These are phyloP conservation scores for Monosporascus sp. DNA, from an alignment of 2,329 filamentous ascomycete species.

Conservation along the genomic window DNA sequence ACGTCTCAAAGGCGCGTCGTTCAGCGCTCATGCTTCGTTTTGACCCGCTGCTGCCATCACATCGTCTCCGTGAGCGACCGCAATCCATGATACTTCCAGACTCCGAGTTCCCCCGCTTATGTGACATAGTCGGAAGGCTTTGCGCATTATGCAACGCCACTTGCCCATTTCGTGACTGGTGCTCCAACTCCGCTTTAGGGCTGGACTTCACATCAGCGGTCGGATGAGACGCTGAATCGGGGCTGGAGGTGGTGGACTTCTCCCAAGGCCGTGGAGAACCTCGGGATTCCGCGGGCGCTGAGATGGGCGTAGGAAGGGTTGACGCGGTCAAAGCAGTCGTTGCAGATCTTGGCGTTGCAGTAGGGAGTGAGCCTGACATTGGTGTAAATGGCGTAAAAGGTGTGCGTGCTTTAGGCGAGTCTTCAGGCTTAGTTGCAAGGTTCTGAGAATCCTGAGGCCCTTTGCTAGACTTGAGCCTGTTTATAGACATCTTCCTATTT, in stretches of 20 bases:
- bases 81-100: constrained; percentile 55
- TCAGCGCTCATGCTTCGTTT: constrained; percentile 46
- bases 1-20: constrained; percentile 51
- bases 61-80: constrained; percentile 53
- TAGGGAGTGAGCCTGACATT: constrained; percentile 34
- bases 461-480: constrained; percentile 41
- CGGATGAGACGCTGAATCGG: constrained; percentile 21
- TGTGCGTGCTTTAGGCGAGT: constrained; percentile 40
- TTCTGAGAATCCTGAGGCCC: constrained; percentile 33
- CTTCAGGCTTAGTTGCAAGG: constrained; percentile 38
- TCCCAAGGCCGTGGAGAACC: constrained; percentile 42
- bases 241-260: constrained; percentile 18
- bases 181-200: constrained; percentile 27
- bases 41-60: constrained; percentile 34
- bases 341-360: constrained; percentile 39
- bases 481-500: constrained; percentile 35
- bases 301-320: constrained; percentile 43
- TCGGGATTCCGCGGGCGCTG: constrained; percentile 40
- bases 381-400: constrained; percentile 37
- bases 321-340: constrained; percentile 37
- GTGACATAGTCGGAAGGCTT: constrained; percentile 22
- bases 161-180: constrained; percentile 8
- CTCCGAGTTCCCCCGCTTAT: constrained; percentile 52
- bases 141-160: constrained; percentile 32
- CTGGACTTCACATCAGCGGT: constrained; percentile 19